Evolutionary conservation across 2,329 filamentous ascomycete species (phyloP).

Genomic region (Macroventuria anomochaeta): DNA sequence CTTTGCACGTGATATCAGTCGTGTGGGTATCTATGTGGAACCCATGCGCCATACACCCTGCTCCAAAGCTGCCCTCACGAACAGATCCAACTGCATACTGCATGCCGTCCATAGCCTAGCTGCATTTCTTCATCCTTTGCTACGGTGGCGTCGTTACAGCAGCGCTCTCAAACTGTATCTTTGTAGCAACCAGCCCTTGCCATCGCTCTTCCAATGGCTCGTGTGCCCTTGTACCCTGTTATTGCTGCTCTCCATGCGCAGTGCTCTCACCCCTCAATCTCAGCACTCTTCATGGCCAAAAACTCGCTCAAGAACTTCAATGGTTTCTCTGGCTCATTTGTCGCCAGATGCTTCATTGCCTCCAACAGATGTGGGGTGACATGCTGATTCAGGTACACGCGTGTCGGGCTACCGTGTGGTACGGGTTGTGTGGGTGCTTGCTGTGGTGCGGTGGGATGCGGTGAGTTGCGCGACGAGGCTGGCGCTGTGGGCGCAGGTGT

Average conservation of each 20-base stretch:
- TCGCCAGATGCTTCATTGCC: constrained; percentile 59
- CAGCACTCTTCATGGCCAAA: constrained; percentile 55
- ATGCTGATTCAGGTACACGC: constrained; percentile 58
- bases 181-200: too few species aligned
- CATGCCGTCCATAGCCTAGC: not conserved
- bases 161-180: not conserved
- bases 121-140: not conserved
- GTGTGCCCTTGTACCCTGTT: not conserved
- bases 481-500: constrained; percentile 23
- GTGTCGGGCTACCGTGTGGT: constrained; percentile 56
- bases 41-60: not conserved
- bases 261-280: constrained; percentile 51
- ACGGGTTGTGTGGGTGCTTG: constrained; percentile 47
- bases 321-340: constrained; percentile 60
- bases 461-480: constrained; percentile 44
- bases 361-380: constrained; percentile 59
- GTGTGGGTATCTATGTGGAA: constrained; percentile 27
- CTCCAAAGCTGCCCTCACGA: not conserved
- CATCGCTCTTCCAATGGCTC: constrained; percentile 2
- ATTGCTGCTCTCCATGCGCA: not conserved
- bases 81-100: not conserved
- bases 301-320: constrained; percentile 58
- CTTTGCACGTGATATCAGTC: constrained; percentile 18
- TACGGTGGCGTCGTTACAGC: not conserved
- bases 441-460: constrained; percentile 37